Base-by-base conservation (phyloP, 2,329 filamentous ascomycete genomes). In the Rosellinia necatrix region DNA sequence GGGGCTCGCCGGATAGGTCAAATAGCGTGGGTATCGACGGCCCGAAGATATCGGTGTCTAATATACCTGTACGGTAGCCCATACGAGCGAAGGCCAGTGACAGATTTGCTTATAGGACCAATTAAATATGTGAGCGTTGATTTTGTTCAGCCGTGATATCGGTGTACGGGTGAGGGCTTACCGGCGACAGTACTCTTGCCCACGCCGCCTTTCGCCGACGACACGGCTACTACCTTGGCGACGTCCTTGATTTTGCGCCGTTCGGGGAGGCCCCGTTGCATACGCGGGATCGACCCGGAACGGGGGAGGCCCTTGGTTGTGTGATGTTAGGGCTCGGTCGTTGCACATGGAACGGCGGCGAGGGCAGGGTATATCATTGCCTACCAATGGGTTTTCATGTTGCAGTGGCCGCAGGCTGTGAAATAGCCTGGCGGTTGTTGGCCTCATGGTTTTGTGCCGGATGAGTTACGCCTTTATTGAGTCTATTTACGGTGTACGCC, bases 21-120 rank as follows among this genome's bases (percentile, higher is more conserved):
- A 99, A 84, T 0, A 99, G 79, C 0, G 92, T 97, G 0, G 94
- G 94, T 59, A 99, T 90, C 0, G 91, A 96, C 0, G 94, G 94
- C 0, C 94, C 94, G 71, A 97, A 99, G 68, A 99, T 96, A 71
- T 99, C 94, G 0, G 92, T 92, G 71, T 99, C 94, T 15, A 99
- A 80, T 58, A 99, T 92, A 2, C 94, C 94, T 3, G 89, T 85
- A 52, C 90, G 85, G 61, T 92, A 84, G 13, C 93, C 93, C 53
- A 86, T 84, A 37, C 89, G 85, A 2, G 93, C 92, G 70, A 96
- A 91, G 4, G 92, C 86, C 0, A 99, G 80, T 0, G 94, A 90
- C 21, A 99, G 80, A 67, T 99, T 99, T 42, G 84, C 85, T 81
- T 60, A 34, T 25, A 9, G 3, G 10, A 19, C 12, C 37, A n/a